Conservation (phyloP, 805 yeast genomes). For the Cyberlindnera euphorbiiphila region DNA sequence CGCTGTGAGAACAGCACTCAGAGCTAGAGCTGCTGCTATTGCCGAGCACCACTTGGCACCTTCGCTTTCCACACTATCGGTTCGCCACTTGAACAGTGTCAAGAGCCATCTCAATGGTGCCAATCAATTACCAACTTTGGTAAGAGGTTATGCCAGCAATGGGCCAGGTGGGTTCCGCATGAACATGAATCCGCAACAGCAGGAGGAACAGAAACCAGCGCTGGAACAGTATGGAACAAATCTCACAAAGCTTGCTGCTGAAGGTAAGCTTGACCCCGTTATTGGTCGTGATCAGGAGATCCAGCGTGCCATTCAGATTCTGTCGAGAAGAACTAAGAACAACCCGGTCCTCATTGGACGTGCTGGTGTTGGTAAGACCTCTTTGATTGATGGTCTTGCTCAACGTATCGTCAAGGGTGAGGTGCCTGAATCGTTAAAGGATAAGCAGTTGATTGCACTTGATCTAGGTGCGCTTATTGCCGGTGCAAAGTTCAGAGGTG, state of each 20-base stretch:
- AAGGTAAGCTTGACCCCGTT: slow-evolving; percentile 93
- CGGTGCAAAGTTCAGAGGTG: slow-evolving; percentile 95
- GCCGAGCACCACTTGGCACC: neutral
- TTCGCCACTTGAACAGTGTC: slow-evolving; percentile 1
- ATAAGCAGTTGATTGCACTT: slow-evolving; percentile 75
- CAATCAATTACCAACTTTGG: no score
- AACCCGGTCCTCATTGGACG: slow-evolving; percentile 93
- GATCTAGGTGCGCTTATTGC: slow-evolving; percentile 88
- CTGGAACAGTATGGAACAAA: slow-evolving; percentile 82
- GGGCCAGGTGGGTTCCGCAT: slow-evolving; percentile 23
- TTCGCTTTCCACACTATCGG: neutral
- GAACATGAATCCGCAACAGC: slow-evolving; percentile 39
- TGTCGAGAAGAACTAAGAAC: slow-evolving; percentile 90
- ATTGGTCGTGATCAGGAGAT: slow-evolving; percentile 97
- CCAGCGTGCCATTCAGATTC: slow-evolving; percentile 84
- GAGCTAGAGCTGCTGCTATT: slow-evolving; percentile 2
- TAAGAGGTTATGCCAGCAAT: slow-evolving; percentile 11
- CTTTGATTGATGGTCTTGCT: slow-evolving; percentile 94
- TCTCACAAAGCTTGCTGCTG: slow-evolving; percentile 78
- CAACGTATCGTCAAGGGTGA: slow-evolving; percentile 88
- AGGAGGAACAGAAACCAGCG: slow-evolving; percentile 59
- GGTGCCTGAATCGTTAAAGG: slow-evolving; percentile 91
- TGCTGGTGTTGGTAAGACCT: slow-evolving; percentile 98
- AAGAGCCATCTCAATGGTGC: no score
- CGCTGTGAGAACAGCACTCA: neutral